A percentile compares a stretch with the other conserved stretches of the same genome.
Conservation (phyloP, 768 basidiomycete genomes). For the Kwoniella mangroviensis region DNA sequence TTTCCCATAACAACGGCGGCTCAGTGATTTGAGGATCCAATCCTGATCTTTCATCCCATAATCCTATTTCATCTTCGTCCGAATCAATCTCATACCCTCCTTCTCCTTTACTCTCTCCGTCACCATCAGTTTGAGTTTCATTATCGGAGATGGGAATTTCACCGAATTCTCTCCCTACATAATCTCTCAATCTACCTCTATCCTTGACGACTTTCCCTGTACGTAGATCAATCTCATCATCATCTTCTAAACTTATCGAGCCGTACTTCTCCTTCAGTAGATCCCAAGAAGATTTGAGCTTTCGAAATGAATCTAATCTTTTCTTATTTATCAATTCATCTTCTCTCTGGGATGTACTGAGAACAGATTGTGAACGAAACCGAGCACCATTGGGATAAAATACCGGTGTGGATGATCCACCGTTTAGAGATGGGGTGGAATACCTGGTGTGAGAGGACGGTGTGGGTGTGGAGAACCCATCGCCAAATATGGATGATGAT, state of each 20-base stretch:
- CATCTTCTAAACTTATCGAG: slow-evolving; percentile 35
- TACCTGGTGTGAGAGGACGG: background rate
- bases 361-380: slow-evolving; percentile 17
- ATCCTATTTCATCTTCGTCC: slow-evolving; percentile 45
- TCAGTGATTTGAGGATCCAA: slow-evolving; percentile 30
- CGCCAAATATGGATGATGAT: slow-evolving; percentile 11
- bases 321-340: slow-evolving; percentile 12
- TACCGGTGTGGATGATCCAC: slow-evolving; percentile 17
- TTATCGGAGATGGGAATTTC: slow-evolving; percentile 19
- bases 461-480: background rate
- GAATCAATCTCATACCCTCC: slow-evolving; percentile 17
- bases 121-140: slow-evolving; percentile 23
- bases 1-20: slow-evolving; percentile 5
- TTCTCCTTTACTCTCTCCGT: slow-evolving; percentile 11
- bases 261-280: slow-evolving; percentile 42
- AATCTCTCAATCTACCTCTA: slow-evolving; percentile 35
- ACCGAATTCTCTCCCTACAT: slow-evolving; percentile 36
- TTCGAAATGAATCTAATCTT: slow-evolving; percentile 32
- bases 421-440: slow-evolving; percentile 1
- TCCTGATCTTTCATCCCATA: slow-evolving; percentile 37
- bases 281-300: slow-evolving; percentile 36
- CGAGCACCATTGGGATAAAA: slow-evolving; percentile 24
- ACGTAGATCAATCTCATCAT: slow-evolving; percentile 49
- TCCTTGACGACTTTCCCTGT: slow-evolving; percentile 37
- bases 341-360: slow-evolving; percentile 1